Evolutionary conservation across 257 asterid species (phyloP).

Genomic region (Lycium ferocissimum): DNA sequence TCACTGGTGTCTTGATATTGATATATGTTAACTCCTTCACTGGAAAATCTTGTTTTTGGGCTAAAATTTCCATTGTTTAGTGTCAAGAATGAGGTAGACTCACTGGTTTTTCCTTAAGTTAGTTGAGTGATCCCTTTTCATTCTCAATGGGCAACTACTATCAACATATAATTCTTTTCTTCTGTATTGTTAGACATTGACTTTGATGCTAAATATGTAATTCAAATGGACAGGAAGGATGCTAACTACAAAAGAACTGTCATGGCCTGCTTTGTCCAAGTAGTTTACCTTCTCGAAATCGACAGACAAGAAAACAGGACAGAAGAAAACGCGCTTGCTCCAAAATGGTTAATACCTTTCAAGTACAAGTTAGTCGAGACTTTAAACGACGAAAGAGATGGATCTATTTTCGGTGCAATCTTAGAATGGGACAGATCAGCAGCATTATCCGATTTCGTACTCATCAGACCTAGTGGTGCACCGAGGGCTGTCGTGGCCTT

Average conservation of each 20-base stretch:
- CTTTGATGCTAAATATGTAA: neutral
- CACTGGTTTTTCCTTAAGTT: neutral
- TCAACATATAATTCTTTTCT: neutral
- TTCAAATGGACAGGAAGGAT: slow-evolving; percentile 62
- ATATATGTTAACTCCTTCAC: neutral
- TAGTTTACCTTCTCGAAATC: slow-evolving; percentile 74
- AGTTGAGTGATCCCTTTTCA: neutral
- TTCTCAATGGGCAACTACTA: neutral
- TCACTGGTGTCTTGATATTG: neutral
- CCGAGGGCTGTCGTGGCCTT: slow-evolving; percentile 70
- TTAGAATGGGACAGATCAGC: slow-evolving; percentile 84
- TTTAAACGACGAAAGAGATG: slow-evolving; percentile 71
- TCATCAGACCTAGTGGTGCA: slow-evolving; percentile 74
- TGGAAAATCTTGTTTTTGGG: neutral
- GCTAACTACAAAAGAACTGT: slow-evolving; percentile 76
- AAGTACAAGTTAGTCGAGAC: slow-evolving; percentile 71
- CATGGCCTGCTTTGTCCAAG: slow-evolving; percentile 78
- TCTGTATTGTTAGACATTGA: neutral
- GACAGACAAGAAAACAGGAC: slow-evolving; percentile 75
- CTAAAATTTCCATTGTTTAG: neutral
- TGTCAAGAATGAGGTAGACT: neutral
- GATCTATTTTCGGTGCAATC: slow-evolving; percentile 77
- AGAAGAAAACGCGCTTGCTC: slow-evolving; percentile 65
- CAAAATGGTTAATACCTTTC: slow-evolving; percentile 83
- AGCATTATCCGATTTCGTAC: slow-evolving; percentile 65